Evolutionary conservation across 345 rosid species (phyloP), one percentile per base, ranked within the genome.

Genomic region (Corchorus olitorius): DNA sequence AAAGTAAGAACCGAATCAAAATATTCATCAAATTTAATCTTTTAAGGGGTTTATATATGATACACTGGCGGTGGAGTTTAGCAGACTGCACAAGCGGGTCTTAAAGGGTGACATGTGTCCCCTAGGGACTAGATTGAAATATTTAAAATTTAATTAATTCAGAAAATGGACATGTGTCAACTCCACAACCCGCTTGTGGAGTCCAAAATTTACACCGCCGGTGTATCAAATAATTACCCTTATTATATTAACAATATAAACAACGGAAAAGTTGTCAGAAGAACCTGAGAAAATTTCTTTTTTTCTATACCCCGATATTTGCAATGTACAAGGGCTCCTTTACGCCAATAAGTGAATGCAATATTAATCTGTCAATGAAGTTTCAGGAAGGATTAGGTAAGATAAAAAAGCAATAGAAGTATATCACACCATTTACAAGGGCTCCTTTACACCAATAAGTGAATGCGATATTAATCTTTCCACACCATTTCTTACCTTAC

Each of bases 201-300:
- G n/a, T n/a, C n/a, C n/a, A n/a, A n/a, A n/a, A n/a, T n/a, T n/a
- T n/a, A n/a, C n/a, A n/a, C n/a, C n/a, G n/a, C n/a, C n/a, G n/a
- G n/a, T n/a, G n/a, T n/a, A n/a, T n/a, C n/a, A n/a, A n/a, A n/a
- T n/a, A n/a, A n/a, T n/a, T n/a, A n/a, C n/a, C n/a, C n/a, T n/a
- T 70, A 49, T 27, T 27, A 27, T 20, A 55, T 14, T 37, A 58
- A 43, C 45, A 55, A 46, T 10, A 34, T 20, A 72, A 8, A 4
- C 37, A 72, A 14, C 60, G 45, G n/a, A 77, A 75, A 43, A 74
- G 16, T 53, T 50, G 46, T 59, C 8, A 81, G 22, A 35, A 78
- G 46, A 59, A 96, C 99, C 99, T 92, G 98, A 87, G 88, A 89
- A 86, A 96, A 96, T 66, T 59, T 83, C 90, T 96, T 96, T 73